Evolutionary conservation across 176 grass and related monocot species (phyloP), one percentile per base, ranked within the genome.

Genomic region (Oryza brachyantha): DNA sequence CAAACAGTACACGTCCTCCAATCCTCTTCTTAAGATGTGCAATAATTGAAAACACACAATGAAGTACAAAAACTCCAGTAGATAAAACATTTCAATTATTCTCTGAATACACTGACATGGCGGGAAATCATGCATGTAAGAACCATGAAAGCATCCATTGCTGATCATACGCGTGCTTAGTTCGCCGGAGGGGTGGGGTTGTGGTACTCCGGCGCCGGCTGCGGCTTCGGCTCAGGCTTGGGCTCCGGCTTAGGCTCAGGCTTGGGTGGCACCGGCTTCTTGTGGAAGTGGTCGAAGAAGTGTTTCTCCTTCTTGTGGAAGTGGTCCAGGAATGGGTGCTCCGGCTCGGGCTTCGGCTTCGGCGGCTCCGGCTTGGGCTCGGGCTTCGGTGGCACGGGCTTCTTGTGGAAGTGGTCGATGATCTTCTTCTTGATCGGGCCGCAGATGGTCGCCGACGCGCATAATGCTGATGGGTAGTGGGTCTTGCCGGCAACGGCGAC

Each of bases 321-420:
- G n/a, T 57, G 52, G 8, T 57, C 52, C 0, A 57, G n/a, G 52
- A 57, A 10, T 0, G 52, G 52, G 52, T 57, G 52, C 52, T 57
- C n/a, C 0, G 52, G 52, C 52, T 24, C n/a, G 0, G 52, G n/a
- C 21, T 57, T n/a, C 0, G 52, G 52, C 52, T 57, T n/a, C 0
- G 48, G 48, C 1, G 52, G 52, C 52, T 57, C 52, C 2, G 68
- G 68, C 21, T 46, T 42, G 0, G 68, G 68, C 10, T 57, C 75
- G 0, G 75, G 58, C 27, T 34, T 36, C 0, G 28, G 29, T 12
- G 70, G 71, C 32, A 58, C 21, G 0, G 83, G 76, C 42, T 71
- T 78, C 4, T 77, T 50, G 74, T 84, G 74, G 41, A 84, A 84
- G 22, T 63, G 65, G 4, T 84, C 82, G 0, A 84, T 0, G 21